Base-by-base conservation (phyloP, 495 filamentous ascomycete genomes). In the Penicillium roqueforti region DNA sequence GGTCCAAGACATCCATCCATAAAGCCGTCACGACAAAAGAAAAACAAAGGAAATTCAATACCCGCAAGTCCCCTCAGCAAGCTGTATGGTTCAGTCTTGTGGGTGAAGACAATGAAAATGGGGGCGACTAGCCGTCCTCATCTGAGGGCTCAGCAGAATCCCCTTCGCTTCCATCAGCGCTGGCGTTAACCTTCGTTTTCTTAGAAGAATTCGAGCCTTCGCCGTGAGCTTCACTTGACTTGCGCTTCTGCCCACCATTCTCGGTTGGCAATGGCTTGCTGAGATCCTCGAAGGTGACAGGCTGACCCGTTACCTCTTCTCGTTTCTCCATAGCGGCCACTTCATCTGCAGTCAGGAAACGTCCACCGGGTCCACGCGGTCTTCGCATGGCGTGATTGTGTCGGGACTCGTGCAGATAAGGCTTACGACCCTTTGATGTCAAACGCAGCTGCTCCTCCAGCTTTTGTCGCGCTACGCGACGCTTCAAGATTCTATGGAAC, bases 341-440 rank as follows among this genome's bases (percentile, higher is more conserved):
- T 66, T 98, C 93, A 38, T 99, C 93, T n/a, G 93, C 92, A 0
- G 93, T 99, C 71, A 99, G 71, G 79, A 99, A 99, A 29, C 93
- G 83, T 32, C 93, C 93, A 43, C 93, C 93, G n/a, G 93, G 93
- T 10, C 93, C 93, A 66, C 93, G 85, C 20, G 93, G 93, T 58
- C 93, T 80, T 34, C 95, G 83, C 93, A 99, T 99, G 8, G 93
- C 93, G 68, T 99, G 93, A 62, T 99, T 99, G 66, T 99, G 93
- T 60, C 93, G 80, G n/a, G 93, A 97, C 66, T 99, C 93, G 73
- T 99, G 93, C 32, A 99, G 79, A 59, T 99, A 99, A 7, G 93
- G 93, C 69, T 97, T 97, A 29, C 93, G 84, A 20, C 92, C 92
- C 71, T 97, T 99, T 36, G 86, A 93, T 6, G 93, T 96, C 37